Conservation (phyloP, 2,329 filamentous ascomycete species). For the Talaromyces sp. region DNA sequence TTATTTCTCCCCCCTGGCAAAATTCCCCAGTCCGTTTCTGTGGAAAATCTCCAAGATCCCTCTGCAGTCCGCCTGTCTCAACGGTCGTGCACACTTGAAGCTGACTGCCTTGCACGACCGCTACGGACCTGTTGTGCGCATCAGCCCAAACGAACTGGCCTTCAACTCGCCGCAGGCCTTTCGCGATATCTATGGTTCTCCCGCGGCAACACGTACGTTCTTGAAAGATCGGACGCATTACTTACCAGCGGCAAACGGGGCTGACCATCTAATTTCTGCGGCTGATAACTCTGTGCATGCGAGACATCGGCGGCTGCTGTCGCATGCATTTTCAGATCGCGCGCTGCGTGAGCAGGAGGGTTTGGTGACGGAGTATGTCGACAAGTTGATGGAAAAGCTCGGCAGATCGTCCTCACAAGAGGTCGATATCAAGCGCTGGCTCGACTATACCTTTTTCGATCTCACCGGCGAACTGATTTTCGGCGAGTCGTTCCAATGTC, state of each 20-base stretch:
- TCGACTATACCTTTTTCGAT: constrained; percentile 33
- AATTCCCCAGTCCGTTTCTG: not conserved
- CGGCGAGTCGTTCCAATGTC: constrained; percentile 34
- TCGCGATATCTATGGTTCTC: not conserved
- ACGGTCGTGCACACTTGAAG: not conserved
- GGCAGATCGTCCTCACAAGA: not conserved
- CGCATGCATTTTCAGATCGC: not conserved
- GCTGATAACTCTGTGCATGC: not conserved
- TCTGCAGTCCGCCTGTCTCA: not conserved
- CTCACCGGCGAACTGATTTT: constrained; percentile 35
- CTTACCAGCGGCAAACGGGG: not conserved
- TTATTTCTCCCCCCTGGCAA: not conserved
- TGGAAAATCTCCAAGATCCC: not conserved
- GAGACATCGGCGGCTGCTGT: not conserved
- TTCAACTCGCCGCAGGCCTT: not conserved
- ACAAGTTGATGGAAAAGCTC: not conserved
- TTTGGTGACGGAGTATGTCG: not conserved
- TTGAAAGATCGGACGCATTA: not conserved
- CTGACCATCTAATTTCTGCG: not conserved
- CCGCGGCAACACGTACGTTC: not conserved
- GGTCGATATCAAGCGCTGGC: constrained; percentile 17
- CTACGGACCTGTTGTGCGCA: not conserved
- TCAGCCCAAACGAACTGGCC: not conserved
- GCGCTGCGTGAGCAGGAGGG: not conserved
- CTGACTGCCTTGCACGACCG: constrained; percentile 2